Percentiles rank a stretch among this genome's conserved stretches.
Conservation (phyloP, 805 yeast genomes). For the Candida pseudoglaebosa region DNA sequence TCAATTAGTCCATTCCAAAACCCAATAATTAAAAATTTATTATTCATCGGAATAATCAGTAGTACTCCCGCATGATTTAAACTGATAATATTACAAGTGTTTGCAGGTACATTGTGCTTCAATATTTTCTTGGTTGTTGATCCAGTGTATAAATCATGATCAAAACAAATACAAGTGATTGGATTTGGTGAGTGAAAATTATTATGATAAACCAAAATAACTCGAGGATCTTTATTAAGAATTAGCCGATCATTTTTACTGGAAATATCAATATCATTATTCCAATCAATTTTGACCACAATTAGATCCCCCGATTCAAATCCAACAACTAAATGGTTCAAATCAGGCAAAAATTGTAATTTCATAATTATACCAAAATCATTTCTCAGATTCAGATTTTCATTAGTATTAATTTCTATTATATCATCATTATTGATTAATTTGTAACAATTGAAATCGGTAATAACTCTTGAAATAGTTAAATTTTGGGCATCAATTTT, state of each 20-base stretch:
- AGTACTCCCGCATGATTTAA: constrained; percentile 19
- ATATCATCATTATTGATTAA: constrained; percentile 9
- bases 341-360: constrained; percentile 33
- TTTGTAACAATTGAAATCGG: constrained; percentile 27
- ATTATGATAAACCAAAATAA: constrained; percentile 18
- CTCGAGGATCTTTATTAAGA: constrained; percentile 22
- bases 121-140: constrained; percentile 45
- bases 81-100: constrained; percentile 5
- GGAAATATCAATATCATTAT: neutral
- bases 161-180: constrained; percentile 36
- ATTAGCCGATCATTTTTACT: constrained; percentile 10
- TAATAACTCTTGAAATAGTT: constrained; percentile 26
- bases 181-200: constrained; percentile 52
- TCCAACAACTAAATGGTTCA: constrained; percentile 45
- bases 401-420: constrained; percentile 11
- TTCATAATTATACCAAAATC: constrained; percentile 68
- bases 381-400: constrained; percentile 24
- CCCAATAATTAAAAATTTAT: constrained; percentile 26
- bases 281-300: constrained; percentile 21
- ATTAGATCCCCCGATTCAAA: constrained; percentile 67
- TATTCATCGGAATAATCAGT: constrained; percentile 20
- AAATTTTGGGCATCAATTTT: constrained; percentile 12
- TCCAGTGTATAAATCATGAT: constrained; percentile 39
- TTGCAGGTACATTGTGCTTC: constrained; percentile 18
- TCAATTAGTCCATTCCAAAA: constrained; percentile 52